Base-by-base conservation (phyloP, 1,284 basidiomycete species). In the Sporisorium scitamineum region DNA sequence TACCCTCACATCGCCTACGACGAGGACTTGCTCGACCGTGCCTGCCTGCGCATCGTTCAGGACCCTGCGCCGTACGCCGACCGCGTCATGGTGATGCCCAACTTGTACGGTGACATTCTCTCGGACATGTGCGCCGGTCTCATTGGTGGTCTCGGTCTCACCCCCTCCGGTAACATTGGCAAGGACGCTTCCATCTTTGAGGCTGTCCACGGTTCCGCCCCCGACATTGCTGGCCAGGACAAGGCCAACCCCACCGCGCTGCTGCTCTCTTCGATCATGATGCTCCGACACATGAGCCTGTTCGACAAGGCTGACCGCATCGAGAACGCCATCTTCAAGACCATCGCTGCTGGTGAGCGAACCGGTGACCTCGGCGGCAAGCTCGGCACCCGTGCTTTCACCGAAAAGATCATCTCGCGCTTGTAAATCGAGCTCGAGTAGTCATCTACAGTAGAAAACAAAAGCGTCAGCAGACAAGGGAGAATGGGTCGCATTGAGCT, bases 11-110 rank as follows among this genome's bases (percentile, higher is more conserved):
- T 99, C 83, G 83, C 84, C 41, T 99, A 99, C 87, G 95, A 98
- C 86, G 97, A 99, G 87, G 97, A 99, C 87, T 89, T 99, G 53
- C 89, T 99, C 75, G 97, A 99, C 87, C 92, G 97, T 80, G 95
- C 93, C 78, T 99, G 97, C 88, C 89, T 99, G 61, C 91, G 94
- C 61, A 84, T 84, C 70, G 82, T 84, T 24, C 93, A 94, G 87
- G 95, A 99, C 88, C 97, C 97, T 37, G 89, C 88, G 78, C 97
- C 97, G 11, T 99, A 92, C 88, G 90, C 93, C 52, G 95, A 98
- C 88, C 92, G 94, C 69, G 97, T 99, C 81, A 99, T 99, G 96
- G 97, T 99, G 80, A 99, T 99, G 96, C 97, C 97, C 77, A 99
- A 99, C 90, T 88, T 99, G 74, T 95, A 94, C 85, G 94, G 93